Conservation (phyloP, 257 asterid species). For the Gentiana dahurica region DNA sequence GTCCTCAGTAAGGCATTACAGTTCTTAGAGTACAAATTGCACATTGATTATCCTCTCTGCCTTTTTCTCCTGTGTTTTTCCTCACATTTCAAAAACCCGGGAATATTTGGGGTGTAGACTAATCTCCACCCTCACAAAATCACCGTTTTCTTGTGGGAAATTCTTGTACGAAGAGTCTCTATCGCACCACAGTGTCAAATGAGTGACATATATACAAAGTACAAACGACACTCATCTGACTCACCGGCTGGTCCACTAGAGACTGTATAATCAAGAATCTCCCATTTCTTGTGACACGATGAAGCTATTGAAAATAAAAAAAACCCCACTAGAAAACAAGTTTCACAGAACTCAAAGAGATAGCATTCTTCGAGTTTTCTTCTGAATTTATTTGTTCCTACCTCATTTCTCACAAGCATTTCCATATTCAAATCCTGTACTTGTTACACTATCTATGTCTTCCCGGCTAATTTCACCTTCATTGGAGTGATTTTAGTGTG, state of each 20-base stretch:
- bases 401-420: conserved; percentile 18
- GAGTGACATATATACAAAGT: too few species aligned
- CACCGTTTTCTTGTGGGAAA: too few species aligned
- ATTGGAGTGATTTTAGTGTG: conserved; percentile 27
- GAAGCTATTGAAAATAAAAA: conserved; percentile 25
- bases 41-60: conserved; percentile 10
- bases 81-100: conserved; percentile 17
- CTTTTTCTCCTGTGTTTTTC: conserved; percentile 10
- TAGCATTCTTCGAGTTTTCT: conserved; percentile 33
- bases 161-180: too few species aligned
- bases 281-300: conserved; percentile 31
- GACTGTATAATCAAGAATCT: conserved; percentile 4
- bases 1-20: conserved; percentile 74
- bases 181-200: too few species aligned
- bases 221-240: too few species aligned
- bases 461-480: conserved; percentile 13
- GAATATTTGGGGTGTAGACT: conserved; percentile 3
- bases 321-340: conserved; percentile 42
- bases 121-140: conserved; percentile 11
- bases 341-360: conserved; percentile 28
- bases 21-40: conserved; percentile 21
- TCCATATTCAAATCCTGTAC: conserved; percentile 14
- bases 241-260: too few species aligned
- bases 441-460: conserved; percentile 8
- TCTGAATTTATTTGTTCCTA: conserved; percentile 57